phyloP scores from a whole-genome alignment of 2,329 filamentous ascomycete genomes.

The Diaporthe sp. region DNA sequence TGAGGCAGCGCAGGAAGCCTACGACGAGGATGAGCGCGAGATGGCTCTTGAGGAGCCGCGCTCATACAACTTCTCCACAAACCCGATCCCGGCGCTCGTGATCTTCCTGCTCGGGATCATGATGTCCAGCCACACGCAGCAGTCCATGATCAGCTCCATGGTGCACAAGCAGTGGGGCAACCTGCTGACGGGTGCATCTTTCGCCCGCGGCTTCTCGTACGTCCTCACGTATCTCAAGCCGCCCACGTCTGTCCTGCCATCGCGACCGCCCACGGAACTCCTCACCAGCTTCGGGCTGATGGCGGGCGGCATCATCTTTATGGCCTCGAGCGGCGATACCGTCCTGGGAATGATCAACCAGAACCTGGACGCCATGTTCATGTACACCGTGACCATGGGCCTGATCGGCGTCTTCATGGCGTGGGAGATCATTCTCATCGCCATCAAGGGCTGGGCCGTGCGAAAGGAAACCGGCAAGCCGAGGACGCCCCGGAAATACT shows the following conservation, averaged over 20 bases:
- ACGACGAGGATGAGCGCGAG: constrained; percentile 57
- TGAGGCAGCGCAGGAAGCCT: constrained; percentile 46
- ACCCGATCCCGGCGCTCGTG: constrained; percentile 87
- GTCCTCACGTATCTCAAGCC: constrained; percentile 82
- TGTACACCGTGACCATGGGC: constrained; percentile 90
- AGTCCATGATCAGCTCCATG: constrained; percentile 87
- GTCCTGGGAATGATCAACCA: constrained; percentile 81
- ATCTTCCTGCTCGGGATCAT: constrained; percentile 90
- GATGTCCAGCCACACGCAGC: constrained; percentile 94
- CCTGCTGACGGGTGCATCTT: constrained; percentile 82
- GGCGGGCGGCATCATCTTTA: constrained; percentile 89
- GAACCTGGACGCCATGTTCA: constrained; percentile 88
- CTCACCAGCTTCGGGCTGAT: constrained; percentile 88
- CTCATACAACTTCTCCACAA: constrained; percentile 80
- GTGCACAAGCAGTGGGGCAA: constrained; percentile 95
- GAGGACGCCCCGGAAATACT: background rate
- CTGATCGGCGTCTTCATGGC: constrained; percentile 86
- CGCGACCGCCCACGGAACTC: constrained; percentile 90
- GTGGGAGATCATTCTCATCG: constrained; percentile 81
- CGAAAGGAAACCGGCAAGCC: constrained; percentile 52
- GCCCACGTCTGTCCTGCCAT: constrained; percentile 81
- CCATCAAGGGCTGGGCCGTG: constrained; percentile 88
- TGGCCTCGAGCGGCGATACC: constrained; percentile 83
- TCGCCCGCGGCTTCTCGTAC: constrained; percentile 84
- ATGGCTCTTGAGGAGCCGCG: constrained; percentile 65